phyloP scores from a whole-genome alignment of 345 rosid genomes.

The Acer negundo region DNA sequence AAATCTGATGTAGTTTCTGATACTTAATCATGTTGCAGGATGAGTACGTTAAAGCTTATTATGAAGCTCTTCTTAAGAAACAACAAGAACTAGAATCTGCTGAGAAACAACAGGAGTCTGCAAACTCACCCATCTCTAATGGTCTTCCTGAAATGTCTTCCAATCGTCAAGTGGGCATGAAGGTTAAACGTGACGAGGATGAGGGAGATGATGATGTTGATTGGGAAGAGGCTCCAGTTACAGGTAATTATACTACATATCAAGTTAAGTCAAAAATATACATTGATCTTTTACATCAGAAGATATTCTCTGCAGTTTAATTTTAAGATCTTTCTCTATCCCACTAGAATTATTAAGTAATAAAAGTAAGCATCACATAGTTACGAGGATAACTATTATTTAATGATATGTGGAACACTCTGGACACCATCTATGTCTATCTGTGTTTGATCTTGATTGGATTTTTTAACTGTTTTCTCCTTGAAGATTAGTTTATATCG shows the following conservation, averaged over 20 bases:
- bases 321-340: not conserved
- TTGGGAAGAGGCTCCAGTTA: slow-evolving; percentile 65
- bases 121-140: slow-evolving; percentile 30
- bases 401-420: too few relatives aligned
- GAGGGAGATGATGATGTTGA: slow-evolving; percentile 68
- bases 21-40: slow-evolving; percentile 48
- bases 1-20: slow-evolving; percentile 2
- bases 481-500: too few relatives aligned
- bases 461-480: too few relatives aligned
- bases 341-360: not conserved
- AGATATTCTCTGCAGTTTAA: not conserved
- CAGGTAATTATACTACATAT: slow-evolving; percentile 44
- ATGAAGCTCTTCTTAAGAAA: slow-evolving; percentile 59
- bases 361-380: not conserved
- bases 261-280: not conserved
- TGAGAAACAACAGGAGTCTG: slow-evolving; percentile 42
- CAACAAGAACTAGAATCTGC: slow-evolving; percentile 66
- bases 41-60: slow-evolving; percentile 80
- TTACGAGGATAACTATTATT: not conserved
- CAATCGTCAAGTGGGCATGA: slow-evolving; percentile 73
- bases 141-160: slow-evolving; percentile 39
- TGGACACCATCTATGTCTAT: not conserved
- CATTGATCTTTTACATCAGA: not conserved
- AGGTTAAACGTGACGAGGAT: slow-evolving; percentile 70
- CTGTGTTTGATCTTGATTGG: not conserved